Percentiles rank a stretch among this genome's conserved stretches.
These are phyloP conservation scores for Neurospora sp. DNA, from an alignment of 495 filamentous ascomycete species.

Conservation along the genomic window DNA sequence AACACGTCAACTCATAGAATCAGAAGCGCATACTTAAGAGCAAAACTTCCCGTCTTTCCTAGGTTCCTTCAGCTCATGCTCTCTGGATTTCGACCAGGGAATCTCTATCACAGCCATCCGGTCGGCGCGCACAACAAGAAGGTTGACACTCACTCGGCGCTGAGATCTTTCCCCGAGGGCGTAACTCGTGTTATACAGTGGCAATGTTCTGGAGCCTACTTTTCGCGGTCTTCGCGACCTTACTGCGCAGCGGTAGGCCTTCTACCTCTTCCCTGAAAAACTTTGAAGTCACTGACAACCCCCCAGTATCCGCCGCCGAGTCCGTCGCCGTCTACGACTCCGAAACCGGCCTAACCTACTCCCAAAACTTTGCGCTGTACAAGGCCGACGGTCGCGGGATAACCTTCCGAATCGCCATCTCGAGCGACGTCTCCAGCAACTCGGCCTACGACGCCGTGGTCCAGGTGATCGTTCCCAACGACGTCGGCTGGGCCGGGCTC, in stretches of 20 bases:
- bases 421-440: conserved; percentile 11
- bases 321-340: conserved; percentile 29
- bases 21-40: neutral
- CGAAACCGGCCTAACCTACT: conserved; percentile 42
- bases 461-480: conserved; percentile 32
- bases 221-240: conserved; percentile 14
- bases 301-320: conserved; percentile 12
- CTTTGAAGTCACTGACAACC: conserved; percentile 5
- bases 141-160: neutral
- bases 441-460: conserved; percentile 30
- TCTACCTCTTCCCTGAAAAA: neutral
- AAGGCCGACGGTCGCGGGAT: conserved; percentile 23
- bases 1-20: neutral
- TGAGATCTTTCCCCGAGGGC: neutral
- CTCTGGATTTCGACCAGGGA: neutral
- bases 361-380: conserved; percentile 30
- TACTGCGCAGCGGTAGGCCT: conserved; percentile 4
- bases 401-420: conserved; percentile 32
- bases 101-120: neutral
- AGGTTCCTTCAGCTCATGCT: neutral
- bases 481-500: conserved; percentile 34
- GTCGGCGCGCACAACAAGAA: neutral
- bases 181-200: neutral
- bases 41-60: neutral
- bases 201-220: conserved; percentile 16